phyloP scores from a whole-genome alignment of 1,284 basidiomycete genomes.

The Leccinum huronense region DNA sequence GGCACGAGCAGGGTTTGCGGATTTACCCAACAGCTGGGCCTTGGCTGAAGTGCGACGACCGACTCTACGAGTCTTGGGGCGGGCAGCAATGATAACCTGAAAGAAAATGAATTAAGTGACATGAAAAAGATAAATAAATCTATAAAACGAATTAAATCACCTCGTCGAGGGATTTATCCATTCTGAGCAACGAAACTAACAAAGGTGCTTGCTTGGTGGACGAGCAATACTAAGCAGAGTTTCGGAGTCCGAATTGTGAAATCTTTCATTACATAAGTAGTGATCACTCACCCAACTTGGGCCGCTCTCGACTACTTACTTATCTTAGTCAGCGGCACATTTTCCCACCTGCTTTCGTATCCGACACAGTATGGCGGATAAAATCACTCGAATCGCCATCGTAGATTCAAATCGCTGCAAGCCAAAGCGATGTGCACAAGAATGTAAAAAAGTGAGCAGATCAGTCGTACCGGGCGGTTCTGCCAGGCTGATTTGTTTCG shows the following conservation, averaged over 20 bases:
- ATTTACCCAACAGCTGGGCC: constrained; percentile 56
- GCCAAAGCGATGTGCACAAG: constrained; percentile 76
- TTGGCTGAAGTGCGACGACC: constrained; percentile 46
- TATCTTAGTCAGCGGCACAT: neutral
- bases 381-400: constrained; percentile 75
- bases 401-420: constrained; percentile 2
- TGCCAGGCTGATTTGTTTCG: constrained; percentile 16
- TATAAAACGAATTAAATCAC: constrained; percentile 53
- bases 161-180: constrained; percentile 91
- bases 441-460: constrained; percentile 78
- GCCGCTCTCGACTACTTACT: no score
- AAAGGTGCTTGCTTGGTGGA: neutral
- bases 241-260: neutral
- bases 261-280: no score
- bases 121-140: constrained; percentile 11
- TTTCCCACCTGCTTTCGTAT: neutral
- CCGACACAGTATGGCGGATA: constrained; percentile 66
- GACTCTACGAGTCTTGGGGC: constrained; percentile 51
- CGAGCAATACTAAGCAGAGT: neutral
- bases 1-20: constrained; percentile 52
- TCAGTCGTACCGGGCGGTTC: constrained; percentile 2
- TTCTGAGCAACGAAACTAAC: constrained; percentile 31
- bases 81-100: constrained; percentile 80
- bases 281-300: no score
- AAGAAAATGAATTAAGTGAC: constrained; percentile 24